Base-by-base conservation (phyloP, 2,329 filamentous ascomycete species). In the Dactylellina parvicollis region DNA sequence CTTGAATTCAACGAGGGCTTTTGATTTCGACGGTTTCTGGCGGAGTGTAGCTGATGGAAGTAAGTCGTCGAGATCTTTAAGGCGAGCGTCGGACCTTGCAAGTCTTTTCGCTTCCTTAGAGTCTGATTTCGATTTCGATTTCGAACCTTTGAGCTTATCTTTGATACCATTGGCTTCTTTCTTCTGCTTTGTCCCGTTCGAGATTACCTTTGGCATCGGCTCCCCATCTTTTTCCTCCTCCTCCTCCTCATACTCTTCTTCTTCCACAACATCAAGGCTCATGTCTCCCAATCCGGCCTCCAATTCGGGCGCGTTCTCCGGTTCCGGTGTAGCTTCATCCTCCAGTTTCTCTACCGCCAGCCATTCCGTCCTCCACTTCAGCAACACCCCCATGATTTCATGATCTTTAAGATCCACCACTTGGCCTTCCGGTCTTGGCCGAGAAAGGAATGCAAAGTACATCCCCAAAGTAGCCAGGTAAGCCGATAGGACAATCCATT, bases 371-470 rank as follows among this genome's bases (percentile, higher is more conserved):
- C 92, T 88, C 80, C 91, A 94, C 79, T 89, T 87, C 42, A 97
- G 83, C 34, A 99, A 81, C 14, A 87, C 90, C 70, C 90, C 88
- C 92, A 99, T 98, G 72, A 99, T 87, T 12, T 92, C 89, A 80
- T 99, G 95, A 59, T 96, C 91, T 73, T 92, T 89, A 42, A 99
- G 82, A 77, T 96, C 89, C n/a, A 85, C 84, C n/a, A 56, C 54
- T 24, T 64, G 49, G 2, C 69, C 69, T 10, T 66, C 34, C 16
- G 61, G 60, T 18, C 69, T 54, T 3, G 75, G 74, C 10, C 70
- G 73, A 9, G 75, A 92, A n/a, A 99, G 83, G 34, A 98, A 86
- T 36, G 93, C 91, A 80, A 99, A 96, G 81, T 99, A 99, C 87
- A 96, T 93, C 52, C 91, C 89, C 76, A 99, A 84, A 0, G 92